Conservation (phyloP, 345 rosid genomes). For the Bretschneidera sinensis region DNA sequence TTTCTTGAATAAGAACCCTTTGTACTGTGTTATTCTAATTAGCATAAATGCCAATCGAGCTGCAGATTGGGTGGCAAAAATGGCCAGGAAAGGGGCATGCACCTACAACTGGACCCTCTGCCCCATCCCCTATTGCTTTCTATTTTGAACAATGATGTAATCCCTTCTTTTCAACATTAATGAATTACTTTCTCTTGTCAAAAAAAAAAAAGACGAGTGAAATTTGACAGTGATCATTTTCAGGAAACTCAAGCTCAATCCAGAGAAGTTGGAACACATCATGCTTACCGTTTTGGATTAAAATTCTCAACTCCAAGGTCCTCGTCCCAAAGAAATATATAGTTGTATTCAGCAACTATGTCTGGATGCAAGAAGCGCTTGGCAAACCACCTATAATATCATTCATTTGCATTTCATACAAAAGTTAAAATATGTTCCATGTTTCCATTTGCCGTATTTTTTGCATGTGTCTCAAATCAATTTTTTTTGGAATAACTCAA, state of each 20-base stretch:
- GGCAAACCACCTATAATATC: slow-evolving; percentile 83
- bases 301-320: slow-evolving; percentile 83
- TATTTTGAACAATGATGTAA: too few species aligned
- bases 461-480: not conserved
- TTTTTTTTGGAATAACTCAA: too few species aligned
- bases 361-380: slow-evolving; percentile 94
- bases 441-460: not conserved
- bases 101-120: too few species aligned
- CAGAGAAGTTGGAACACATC: not conserved
- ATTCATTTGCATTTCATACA: not conserved
- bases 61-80: too few species aligned
- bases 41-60: too few species aligned
- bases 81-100: too few species aligned
- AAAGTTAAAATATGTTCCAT: not conserved
- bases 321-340: slow-evolving; percentile 95
- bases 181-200: too few species aligned
- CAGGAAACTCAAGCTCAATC: not conserved
- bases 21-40: too few species aligned
- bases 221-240: not conserved
- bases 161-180: too few species aligned
- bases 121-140: too few species aligned
- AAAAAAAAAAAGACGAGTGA: too few species aligned
- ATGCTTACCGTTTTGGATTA: slow-evolving; percentile 51
- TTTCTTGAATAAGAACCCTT: too few species aligned
- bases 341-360: slow-evolving; percentile 67